Evolutionary conservation across 2,329 filamentous ascomycete species (phyloP).

Genomic region (Diaporthe sp.): DNA sequence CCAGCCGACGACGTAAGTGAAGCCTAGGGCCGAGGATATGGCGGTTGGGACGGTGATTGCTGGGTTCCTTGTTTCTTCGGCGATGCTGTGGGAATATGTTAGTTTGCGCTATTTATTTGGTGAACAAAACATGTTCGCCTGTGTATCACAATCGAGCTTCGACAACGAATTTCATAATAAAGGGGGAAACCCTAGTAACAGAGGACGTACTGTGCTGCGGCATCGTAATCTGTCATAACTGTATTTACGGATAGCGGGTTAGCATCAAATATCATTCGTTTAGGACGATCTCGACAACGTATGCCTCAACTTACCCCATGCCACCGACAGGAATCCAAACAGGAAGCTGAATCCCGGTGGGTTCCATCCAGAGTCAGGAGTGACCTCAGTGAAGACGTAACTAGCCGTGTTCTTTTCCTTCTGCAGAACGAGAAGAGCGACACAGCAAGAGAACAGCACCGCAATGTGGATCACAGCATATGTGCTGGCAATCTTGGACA

Average conservation of each 20-base stretch:
- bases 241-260: neutral
- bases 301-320: slow-evolving; percentile 57
- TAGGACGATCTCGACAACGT: no score
- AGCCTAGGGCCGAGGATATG: slow-evolving; percentile 68
- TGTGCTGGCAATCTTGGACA: slow-evolving; percentile 68
- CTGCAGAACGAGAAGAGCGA: slow-evolving; percentile 63
- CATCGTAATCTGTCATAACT: slow-evolving; percentile 43
- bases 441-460: slow-evolving; percentile 62
- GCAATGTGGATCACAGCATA: slow-evolving; percentile 69
- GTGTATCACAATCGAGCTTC: neutral
- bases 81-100: slow-evolving; percentile 50
- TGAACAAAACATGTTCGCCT: no score
- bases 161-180: neutral
- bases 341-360: slow-evolving; percentile 67
- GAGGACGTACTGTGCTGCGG: slow-evolving; percentile 37
- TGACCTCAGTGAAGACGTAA: slow-evolving; percentile 68
- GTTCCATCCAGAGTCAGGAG: slow-evolving; percentile 64
- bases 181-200: accelerated
- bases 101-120: neutral
- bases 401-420: slow-evolving; percentile 63
- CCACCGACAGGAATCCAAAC: slow-evolving; percentile 68
- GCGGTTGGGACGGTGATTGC: slow-evolving; percentile 61
- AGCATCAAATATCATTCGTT: neutral
- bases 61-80: slow-evolving; percentile 60
- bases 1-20: slow-evolving; percentile 69